Evolutionary conservation across 139 green algal genomes (phyloP), one percentile per base, ranked within the genome.

Genomic region (Asterochloris erici): DNA sequence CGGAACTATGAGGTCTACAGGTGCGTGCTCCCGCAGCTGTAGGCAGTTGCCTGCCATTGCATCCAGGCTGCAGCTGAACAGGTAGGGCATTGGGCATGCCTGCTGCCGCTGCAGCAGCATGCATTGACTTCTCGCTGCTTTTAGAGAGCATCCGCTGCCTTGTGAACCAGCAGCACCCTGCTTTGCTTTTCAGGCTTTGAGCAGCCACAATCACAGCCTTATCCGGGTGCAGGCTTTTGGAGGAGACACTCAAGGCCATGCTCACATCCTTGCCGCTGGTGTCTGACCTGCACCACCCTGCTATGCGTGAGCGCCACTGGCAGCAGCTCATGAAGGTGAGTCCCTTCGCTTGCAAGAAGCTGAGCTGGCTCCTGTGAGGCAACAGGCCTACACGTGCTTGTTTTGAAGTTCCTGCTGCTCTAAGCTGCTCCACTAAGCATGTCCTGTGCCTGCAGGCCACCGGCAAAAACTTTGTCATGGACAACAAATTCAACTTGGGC

Each of bases 291-390:
- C 90, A 94, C 87, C 90, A 97, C 83, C 93, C 95, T 17, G 91
- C 93, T 26, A 98, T 98, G 93, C 90, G 93, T 47, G 93, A 96
- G 27, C 88, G 94, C 19, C 95, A 98, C 85, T 98, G 95, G 95
- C 90, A 90, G 83, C 91, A 96, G 86, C 91, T 98, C 21, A 96
- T 96, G 89, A 86, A 85, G 86, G 86, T 82, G 68, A n/a, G 26
- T 71, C 17, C 66, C 17, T 71, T 71, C 16, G 38, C 14, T n/a
- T 68, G 29, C 38, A 79, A 21, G 4, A 71, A 26, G 66, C 66
- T 71, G 66, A 70, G 19, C 17, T 71, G 66, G 66, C 17, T 21
- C 66, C 21, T 71, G 19, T 71, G 66, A 9, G 17, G 66, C 38
- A 54, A 54, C 38, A 6, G 38, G 38, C 38, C 4, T 54, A 54